Base-by-base conservation (phyloP, 495 filamentous ascomycete genomes). In the Saxophila tyrrhenica region DNA sequence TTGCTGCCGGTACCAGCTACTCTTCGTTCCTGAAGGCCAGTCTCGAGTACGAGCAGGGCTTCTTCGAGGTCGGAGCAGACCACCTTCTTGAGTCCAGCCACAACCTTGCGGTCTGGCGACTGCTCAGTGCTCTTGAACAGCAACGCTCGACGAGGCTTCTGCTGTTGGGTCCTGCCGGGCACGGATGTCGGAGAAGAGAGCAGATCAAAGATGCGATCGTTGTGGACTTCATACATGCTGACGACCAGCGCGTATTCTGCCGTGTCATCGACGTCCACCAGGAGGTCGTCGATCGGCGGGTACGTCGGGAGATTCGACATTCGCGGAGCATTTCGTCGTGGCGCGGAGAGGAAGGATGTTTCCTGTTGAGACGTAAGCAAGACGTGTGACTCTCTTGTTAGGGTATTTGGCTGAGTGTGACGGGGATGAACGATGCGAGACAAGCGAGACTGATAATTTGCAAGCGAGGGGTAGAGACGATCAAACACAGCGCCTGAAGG, bases 151-250 rank as follows among this genome's bases (percentile, higher is more conserved):
- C 89, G 75, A 83, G 41, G 41, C n/a, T 48, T 48, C 67, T 90
- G 90, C 41, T 77, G 70, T 21, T 55, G 63, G 47, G 69, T 69
- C 52, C 54, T 48, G 41, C 62, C 66, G 24, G 17, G 73, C 65
- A 39, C 69, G 61, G 44, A 72, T 60, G 39, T 64, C 67, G 22
- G 73, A 0, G 77, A 73, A 0, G 85, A 83, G 1, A 98, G 70
- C 2, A 98, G 81, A 63, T 98, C 92, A 62, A 92, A 98, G 50
- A 98, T 96, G 13, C 91, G 82, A 68, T 98, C 92, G 67, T 97
- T 97, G 72, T 98, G 96, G 17, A 98, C 92, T 69, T 98, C 94
- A 69, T 96, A 98, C 92, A 97, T 98, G 17, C 87, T 94, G 0
- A 97, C 75, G 8, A 98, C 66, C 54, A 98, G 81, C 3, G 89